Base-by-base conservation (phyloP, 371 early-diverging fungal genomes). In the Dichotomocladium elegans region DNA sequence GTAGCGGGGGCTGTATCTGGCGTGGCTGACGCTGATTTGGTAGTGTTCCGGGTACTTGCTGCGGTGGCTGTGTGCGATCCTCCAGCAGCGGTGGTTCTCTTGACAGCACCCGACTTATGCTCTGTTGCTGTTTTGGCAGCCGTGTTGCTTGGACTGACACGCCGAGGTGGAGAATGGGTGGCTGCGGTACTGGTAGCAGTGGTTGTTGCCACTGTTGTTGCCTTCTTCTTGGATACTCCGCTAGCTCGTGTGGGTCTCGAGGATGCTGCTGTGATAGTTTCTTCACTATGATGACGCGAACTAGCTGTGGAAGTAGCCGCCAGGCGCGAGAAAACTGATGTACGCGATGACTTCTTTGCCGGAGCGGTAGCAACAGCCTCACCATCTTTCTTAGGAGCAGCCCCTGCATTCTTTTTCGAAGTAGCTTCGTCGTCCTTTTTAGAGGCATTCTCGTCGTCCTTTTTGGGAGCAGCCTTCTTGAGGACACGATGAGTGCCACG, bases 281-380 rank as follows among this genome's bases (percentile, higher is more conserved):
- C 44, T 41, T 54, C 9, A 53, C 40, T 28, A 57, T 50, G 48
- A 11, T 47, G 47, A 15, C 54, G 40, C 10, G 54, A 41, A 37
- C 50, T 49, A 30, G 54, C 33, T 7, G 53, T 40, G 19, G 60
- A 54, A 2, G 60, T 53, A 14, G 53, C 50, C 2, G 60, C 50
- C 40, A 60, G 46, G 11, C 60, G 50, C 4, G 60, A 47, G 25
- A 52, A 43, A 11, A 43, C 44, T 3, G 53, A 52, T 11, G 53
- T 31, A 24, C 44, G 41, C 15, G 28, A 12, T 21, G 45, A 19
- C 10, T 25, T 46, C 15, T 25, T 46, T 9, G 10, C 26, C 17
- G 21, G 25, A 29, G 46, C 27, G 19, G 46, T n/a, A 19, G 25
- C 29, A 10, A 10, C 25, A 12, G 46, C 2, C 29, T 46, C 26